Conservation (phyloP, 176 grass and related monocot genomes). For the Aegilops sharonensis region DNA sequence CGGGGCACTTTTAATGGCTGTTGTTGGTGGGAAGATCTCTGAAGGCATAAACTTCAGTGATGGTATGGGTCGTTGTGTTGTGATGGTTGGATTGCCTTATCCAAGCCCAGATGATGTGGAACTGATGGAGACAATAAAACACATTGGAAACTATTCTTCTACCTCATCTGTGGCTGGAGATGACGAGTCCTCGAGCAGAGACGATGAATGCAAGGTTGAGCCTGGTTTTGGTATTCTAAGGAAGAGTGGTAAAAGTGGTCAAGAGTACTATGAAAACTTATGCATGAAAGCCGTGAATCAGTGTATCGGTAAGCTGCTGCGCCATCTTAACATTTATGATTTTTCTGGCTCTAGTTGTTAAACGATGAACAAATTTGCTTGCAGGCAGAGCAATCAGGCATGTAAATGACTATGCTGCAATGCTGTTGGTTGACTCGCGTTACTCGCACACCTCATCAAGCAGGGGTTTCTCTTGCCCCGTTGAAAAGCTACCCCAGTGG, state of each 20-base stretch:
- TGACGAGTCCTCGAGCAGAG: constrained; percentile 23
- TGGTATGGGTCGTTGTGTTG: no score
- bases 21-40: no score
- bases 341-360: neutral
- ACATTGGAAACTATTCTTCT: no score
- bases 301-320: constrained; percentile 67
- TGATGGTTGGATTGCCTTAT: no score
- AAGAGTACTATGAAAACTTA: constrained; percentile 93
- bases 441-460: constrained; percentile 44
- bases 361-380: constrained; percentile 32
- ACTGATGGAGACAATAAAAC: no score
- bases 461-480: constrained; percentile 42
- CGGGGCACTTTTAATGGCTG: no score
- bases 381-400: constrained; percentile 95
- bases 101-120: no score
- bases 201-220: constrained; percentile 52
- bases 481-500: constrained; percentile 84
- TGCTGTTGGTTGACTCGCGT: constrained; percentile 83
- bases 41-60: no score
- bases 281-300: constrained; percentile 99
- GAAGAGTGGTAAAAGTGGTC: constrained; percentile 64
- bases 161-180: constrained; percentile 6
- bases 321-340: constrained; percentile 3
- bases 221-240: constrained; percentile 67
- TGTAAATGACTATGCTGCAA: constrained; percentile 93